Conservation (phyloP, 1,284 basidiomycete genomes). For the Boletellus dicymbophilus region DNA sequence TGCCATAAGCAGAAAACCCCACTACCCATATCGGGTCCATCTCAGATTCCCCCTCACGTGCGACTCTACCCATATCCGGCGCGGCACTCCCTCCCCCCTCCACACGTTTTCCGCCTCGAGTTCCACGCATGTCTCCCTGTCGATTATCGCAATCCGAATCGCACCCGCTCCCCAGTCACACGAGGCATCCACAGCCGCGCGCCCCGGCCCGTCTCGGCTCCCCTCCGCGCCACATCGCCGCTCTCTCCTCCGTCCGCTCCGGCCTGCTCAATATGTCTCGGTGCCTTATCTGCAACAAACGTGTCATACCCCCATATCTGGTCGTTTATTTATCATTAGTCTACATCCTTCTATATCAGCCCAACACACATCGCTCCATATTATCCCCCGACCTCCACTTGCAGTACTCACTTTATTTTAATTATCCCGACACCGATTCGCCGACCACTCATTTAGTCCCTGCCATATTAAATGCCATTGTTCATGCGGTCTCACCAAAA, state of each 20-base stretch:
- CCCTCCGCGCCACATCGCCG: slow-evolving; percentile 1
- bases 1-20: slow-evolving; percentile 26
- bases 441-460: no score
- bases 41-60: slow-evolving; percentile 34
- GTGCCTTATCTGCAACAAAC: slow-evolving; percentile 9
- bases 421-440: no score
- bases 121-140: slow-evolving; percentile 24
- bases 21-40: slow-evolving; percentile 22
- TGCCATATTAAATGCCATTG: no score
- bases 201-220: neutral
- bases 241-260: neutral
- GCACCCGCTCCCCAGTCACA: neutral
- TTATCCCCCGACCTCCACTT: slow-evolving; percentile 18
- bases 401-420: no score
- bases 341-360: slow-evolving; percentile 13
- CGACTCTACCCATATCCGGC: slow-evolving; percentile 18
- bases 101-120: slow-evolving; percentile 35
- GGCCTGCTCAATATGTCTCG: slow-evolving; percentile 13
- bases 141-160: slow-evolving; percentile 35
- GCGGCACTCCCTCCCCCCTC: slow-evolving; percentile 6
- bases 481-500: no score
- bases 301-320: slow-evolving; percentile 7
- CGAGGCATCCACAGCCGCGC: neutral
- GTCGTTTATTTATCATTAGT: slow-evolving; percentile 7
- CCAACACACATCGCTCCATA: slow-evolving; percentile 5